Evolutionary conservation across 2,329 filamentous ascomycete species (phyloP).

Genomic region (Diaporthe eres): DNA sequence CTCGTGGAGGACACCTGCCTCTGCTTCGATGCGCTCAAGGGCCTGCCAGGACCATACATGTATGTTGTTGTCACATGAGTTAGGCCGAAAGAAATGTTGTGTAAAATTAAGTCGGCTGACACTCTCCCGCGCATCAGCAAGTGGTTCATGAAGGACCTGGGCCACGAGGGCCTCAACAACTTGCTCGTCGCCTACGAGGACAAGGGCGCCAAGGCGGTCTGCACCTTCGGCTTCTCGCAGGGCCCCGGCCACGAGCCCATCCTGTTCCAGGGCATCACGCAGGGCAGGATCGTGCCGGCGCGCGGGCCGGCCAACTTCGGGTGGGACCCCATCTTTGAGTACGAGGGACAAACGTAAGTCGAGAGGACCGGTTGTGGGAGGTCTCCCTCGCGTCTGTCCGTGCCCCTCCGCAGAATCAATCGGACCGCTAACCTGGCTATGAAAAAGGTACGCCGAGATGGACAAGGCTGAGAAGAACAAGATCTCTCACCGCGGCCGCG

Average conservation of each 20-base stretch:
- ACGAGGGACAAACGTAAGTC: constrained; percentile 83
- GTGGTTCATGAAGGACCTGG: constrained; percentile 90
- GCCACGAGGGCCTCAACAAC: constrained; percentile 89
- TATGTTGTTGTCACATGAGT: constrained; percentile 54
- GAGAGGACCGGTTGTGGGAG: background rate
- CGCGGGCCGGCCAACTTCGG: constrained; percentile 88
- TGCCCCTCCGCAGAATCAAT: background rate
- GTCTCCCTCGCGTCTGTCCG: background rate
- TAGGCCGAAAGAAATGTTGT: background rate
- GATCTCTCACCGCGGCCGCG: constrained; percentile 91
- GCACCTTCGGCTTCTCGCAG: constrained; percentile 92
- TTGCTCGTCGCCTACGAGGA: constrained; percentile 90
- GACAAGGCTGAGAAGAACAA: constrained; percentile 88
- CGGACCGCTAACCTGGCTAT: background rate
- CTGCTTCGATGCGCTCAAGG: constrained; percentile 90
- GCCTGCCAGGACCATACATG: constrained; percentile 98
- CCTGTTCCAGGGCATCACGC: constrained; percentile 90
- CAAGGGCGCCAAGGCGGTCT: constrained; percentile 93
- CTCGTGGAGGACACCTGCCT: constrained; percentile 96
- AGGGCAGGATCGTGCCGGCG: constrained; percentile 85
- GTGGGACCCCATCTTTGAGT: constrained; percentile 98
- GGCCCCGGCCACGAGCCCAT: constrained; percentile 88
- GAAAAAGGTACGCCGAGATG: constrained; percentile 88
- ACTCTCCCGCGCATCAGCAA: constrained; percentile 71
- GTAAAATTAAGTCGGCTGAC: background rate